Evolutionary conservation across 331 rosid species (phyloP).

Genomic region (Cydonia oblonga): DNA sequence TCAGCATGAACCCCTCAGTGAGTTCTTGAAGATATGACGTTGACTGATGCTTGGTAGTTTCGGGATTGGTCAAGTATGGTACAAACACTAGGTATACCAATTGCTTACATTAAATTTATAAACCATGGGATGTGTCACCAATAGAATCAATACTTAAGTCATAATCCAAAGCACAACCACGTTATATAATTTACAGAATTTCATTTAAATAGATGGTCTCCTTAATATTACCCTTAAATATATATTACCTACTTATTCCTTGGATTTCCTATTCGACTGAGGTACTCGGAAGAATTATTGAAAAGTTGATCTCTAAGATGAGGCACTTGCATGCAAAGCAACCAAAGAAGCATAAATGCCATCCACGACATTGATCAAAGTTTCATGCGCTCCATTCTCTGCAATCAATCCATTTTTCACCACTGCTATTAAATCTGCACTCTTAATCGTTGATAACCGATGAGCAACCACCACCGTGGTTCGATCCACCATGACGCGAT

Average conservation of each 20-base stretch:
- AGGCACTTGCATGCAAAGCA: conserved; percentile 27
- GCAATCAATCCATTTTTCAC: conserved; percentile 38
- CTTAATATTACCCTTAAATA: no score
- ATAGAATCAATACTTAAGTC: no score
- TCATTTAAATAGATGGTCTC: no score
- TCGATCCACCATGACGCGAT: conserved; percentile 29
- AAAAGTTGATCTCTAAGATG: conserved; percentile 14
- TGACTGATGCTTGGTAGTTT: no score
- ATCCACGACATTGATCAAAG: conserved; percentile 24
- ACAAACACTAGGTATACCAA: no score
- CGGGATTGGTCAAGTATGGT: no score
- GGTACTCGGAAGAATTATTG: background rate
- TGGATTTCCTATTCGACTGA: background rate
- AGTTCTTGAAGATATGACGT: no score
- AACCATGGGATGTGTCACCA: no score
- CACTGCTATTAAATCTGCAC: conserved; percentile 38
- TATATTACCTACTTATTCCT: background rate
- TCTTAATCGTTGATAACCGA: conserved; percentile 31
- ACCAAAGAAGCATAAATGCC: conserved; percentile 45
- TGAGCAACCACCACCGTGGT: conserved; percentile 43
- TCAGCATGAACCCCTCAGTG: no score
- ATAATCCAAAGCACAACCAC: no score
- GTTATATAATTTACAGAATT: no score
- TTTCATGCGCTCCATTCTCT: conserved; percentile 43
- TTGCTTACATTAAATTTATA: no score